phyloP scores from a whole-genome alignment of 2,329 filamentous ascomycete genomes.

The Penicillium sp. region DNA sequence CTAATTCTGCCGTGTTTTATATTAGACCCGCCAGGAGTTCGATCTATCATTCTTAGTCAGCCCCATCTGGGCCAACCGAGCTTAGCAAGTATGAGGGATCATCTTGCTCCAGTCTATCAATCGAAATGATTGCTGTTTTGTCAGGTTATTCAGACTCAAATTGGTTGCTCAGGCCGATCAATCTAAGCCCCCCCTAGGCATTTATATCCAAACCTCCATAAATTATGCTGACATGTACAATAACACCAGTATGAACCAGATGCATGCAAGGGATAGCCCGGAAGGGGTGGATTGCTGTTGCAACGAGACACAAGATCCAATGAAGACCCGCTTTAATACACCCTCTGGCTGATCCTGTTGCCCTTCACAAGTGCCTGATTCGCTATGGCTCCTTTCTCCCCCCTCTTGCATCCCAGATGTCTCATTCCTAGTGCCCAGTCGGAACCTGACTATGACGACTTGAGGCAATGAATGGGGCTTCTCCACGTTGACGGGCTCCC shows the following conservation, averaged over 20 bases:
- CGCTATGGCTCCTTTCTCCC: conserved; percentile 20
- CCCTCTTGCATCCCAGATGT: conserved; percentile 30
- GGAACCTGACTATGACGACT: conserved; percentile 29
- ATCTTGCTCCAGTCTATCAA: not conserved
- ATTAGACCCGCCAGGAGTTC: not conserved
- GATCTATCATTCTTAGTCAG: conserved; percentile 18
- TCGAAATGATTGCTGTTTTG: not conserved
- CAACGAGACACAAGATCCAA: conserved; percentile 29
- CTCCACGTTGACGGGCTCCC: conserved; percentile 37
- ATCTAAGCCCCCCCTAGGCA: conserved; percentile 19
- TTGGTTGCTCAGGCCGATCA: not conserved
- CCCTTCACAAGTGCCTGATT: conserved; percentile 28
- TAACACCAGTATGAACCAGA: conserved; percentile 18
- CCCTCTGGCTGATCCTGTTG: conserved; percentile 30
- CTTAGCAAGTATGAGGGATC: conserved; percentile 8
- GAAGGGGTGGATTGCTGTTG: conserved; percentile 22
- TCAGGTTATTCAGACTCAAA: not conserved
- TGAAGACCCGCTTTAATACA: conserved; percentile 25
- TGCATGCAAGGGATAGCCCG: conserved; percentile 24
- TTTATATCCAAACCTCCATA: conserved; percentile 25
- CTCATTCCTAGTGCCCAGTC: conserved; percentile 32
- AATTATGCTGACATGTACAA: conserved; percentile 11
- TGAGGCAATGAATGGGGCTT: conserved; percentile 24
- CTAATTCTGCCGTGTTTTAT: conserved; percentile 8
- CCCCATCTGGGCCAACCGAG: not conserved